These are phyloP conservation scores for Coriolopsis trogii DNA, from an alignment of 1,284 basidiomycete genomes.

Conservation along the genomic window DNA sequence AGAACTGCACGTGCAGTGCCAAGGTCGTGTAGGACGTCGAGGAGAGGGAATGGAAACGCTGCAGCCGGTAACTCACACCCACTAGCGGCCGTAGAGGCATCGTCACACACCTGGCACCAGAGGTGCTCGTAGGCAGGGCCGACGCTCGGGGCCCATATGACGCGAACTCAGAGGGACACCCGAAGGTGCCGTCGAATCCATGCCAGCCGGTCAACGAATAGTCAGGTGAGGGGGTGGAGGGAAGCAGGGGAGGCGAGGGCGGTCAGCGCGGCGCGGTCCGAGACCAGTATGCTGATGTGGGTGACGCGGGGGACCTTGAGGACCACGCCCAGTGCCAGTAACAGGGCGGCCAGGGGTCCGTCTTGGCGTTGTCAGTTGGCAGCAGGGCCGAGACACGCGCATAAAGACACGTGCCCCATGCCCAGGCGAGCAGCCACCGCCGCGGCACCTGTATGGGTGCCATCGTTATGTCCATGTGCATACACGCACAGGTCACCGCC, in stretches of 20 bases:
- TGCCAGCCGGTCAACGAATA: not conserved
- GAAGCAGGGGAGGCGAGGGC: not conserved
- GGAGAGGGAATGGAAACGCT: not conserved
- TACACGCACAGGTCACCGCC: not conserved
- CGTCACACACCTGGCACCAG: not conserved
- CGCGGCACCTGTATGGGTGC: not conserved
- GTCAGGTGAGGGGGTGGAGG: not conserved
- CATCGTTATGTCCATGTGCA: not conserved
- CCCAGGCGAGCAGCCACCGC: not conserved
- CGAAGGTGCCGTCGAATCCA: not conserved
- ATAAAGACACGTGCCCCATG: not conserved
- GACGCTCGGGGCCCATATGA: not conserved
- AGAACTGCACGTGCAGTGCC: not conserved
- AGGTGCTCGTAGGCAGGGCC: not conserved
- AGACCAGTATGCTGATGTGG: slow-evolving; percentile 2
- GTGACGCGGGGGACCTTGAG: not conserved
- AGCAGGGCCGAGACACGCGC: not conserved
- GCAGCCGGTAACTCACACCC: not conserved
- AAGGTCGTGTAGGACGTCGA: not conserved
- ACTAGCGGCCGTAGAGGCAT: not conserved
- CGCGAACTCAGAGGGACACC: not conserved
- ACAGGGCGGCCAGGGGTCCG: slow-evolving; percentile 1
- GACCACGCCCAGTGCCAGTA: slow-evolving; percentile 1
- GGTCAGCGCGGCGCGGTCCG: not conserved
- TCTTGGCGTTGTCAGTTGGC: not conserved